Conservation (phyloP, 2,329 filamentous ascomycete species). For the Epichloe baconii region DNA sequence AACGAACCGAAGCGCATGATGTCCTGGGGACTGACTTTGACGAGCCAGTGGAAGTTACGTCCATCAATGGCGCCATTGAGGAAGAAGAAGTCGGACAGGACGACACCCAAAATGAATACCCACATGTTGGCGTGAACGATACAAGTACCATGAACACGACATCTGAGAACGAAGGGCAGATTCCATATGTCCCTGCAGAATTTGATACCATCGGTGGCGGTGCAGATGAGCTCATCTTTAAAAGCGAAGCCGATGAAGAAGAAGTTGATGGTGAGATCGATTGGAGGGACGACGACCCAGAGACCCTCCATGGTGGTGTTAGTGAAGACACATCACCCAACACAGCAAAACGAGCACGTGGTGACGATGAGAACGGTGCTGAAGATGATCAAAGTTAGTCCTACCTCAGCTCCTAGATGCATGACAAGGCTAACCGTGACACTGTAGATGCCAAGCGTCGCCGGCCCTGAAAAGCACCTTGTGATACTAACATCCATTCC, state of each 20-base stretch:
- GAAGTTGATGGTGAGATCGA: slow-evolving; percentile 8
- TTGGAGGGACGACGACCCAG: slow-evolving; percentile 10
- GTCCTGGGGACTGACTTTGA: slow-evolving; percentile 2
- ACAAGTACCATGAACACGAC: slow-evolving; percentile 2
- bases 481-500: slow-evolving; percentile 4
- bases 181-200: slow-evolving; percentile 9
- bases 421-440: slow-evolving; percentile 3
- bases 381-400: slow-evolving; percentile 9
- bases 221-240: background rate
- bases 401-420: background rate
- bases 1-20: background rate
- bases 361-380: slow-evolving; percentile 7
- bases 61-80: background rate
- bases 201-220: background rate
- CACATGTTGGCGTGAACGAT: background rate
- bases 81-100: background rate
- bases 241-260: background rate
- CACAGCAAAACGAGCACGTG: slow-evolving; percentile 8
- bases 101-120: background rate
- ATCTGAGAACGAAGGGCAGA: slow-evolving; percentile 19
- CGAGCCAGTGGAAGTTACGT: background rate
- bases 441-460: slow-evolving; percentile 10
- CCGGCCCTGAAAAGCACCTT: slow-evolving; percentile 5
- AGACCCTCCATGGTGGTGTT: background rate
- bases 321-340: slow-evolving; percentile 2